Evolutionary conservation across 768 basidiomycete species (phyloP), one percentile per base, ranked within the genome.

Genomic region (Clavaria fumosa): DNA sequence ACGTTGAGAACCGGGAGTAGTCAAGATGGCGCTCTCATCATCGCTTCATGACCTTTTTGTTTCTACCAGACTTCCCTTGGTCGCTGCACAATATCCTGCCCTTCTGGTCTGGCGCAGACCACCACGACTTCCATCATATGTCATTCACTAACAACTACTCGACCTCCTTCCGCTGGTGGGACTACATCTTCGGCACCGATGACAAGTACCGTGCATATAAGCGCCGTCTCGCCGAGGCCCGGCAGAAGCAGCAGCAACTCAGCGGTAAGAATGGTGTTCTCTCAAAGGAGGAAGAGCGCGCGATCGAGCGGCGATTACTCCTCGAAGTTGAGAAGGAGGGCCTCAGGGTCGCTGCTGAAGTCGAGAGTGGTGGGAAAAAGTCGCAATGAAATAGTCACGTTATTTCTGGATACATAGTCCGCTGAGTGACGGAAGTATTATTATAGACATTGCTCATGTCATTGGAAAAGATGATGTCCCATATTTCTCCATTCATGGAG

Each of bases 11-110:
- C n/a, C n/a, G n/a, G n/a, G n/a, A n/a, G n/a, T n/a, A n/a, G n/a
- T n/a, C n/a, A n/a, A n/a, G n/a, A n/a, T n/a, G n/a, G n/a, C n/a
- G n/a, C n/a, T 39, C 9, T 34, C 18, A 10, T 38, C 44, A 23
- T 7, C 10, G 28, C 21, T 9, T 44, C 14, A 19, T 3, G 4
- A 27, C 15, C 7, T 17, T 4, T 37, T n/a, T n/a, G n/a, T n/a
- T n/a, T n/a, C n/a, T n/a, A n/a, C n/a, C n/a, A 81, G 86, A 97
- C 56, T 99, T 99, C 72, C 93, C 95, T 1, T 97, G 90, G 91
- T 91, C 86, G 4, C 66, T 97, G 39, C 79, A 88, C 47, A 75
- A 91, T 63, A 75, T 88, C 46, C 42, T 97, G 22, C 90, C 90
- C 2, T 84, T 97, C 70, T 97, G 91, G 91, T 81, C 84, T 5